phyloP scores from a whole-genome alignment of 2,329 filamentous ascomycete genomes.

The Colletotrichum sp. region DNA sequence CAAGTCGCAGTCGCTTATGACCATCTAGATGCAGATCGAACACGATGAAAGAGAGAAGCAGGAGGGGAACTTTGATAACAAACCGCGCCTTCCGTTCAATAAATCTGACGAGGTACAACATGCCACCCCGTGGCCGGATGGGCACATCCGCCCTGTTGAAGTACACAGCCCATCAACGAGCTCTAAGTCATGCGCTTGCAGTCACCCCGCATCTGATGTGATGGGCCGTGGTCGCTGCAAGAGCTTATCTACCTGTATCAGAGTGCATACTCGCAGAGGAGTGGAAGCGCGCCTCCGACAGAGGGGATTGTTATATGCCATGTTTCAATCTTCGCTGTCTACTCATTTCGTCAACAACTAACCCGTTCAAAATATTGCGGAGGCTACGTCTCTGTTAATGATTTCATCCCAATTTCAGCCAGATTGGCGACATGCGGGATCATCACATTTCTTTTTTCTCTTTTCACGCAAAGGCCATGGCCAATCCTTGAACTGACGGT shows the following conservation, averaged over 20 bases:
- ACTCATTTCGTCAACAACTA: neutral
- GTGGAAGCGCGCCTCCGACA: neutral
- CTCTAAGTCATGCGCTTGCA: neutral
- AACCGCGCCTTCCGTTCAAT: neutral
- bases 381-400: neutral
- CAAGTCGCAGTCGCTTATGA: slow-evolving; percentile 1
- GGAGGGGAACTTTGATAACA: neutral
- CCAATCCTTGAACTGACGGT: neutral
- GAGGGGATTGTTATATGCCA: neutral
- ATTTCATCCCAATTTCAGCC: neutral
- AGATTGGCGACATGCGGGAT: neutral
- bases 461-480: neutral
- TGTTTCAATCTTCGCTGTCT: neutral
- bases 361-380: neutral
- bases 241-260: neutral
- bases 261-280: neutral
- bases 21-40: slow-evolving; percentile 6
- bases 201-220: neutral
- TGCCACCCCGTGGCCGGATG: neutral
- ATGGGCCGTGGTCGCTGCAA: neutral
- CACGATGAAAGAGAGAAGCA: neutral
- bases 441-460: neutral
- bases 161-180: neutral
- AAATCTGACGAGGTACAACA: neutral
- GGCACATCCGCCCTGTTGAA: neutral